Evolutionary conservation across 1,284 basidiomycete species (phyloP), one percentile per base, ranked within the genome.

Genomic region (Microbotryomycetes sp.): DNA sequence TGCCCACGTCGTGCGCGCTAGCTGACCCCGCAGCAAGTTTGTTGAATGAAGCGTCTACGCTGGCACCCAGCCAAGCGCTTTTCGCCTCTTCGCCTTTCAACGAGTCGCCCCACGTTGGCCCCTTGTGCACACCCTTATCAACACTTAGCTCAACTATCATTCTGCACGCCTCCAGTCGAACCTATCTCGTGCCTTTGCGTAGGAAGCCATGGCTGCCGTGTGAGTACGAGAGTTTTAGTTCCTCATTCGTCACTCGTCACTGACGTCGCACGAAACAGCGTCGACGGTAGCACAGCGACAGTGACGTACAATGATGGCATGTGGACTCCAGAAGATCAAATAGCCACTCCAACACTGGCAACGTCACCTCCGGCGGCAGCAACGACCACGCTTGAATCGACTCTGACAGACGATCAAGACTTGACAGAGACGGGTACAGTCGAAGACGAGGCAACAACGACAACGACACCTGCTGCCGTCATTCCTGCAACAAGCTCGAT

Each of bases 231-330:
- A 42, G 19, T 9, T 9, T 42, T 42, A 9, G 36, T 12, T 12
- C 12, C 36, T 42, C 9, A 42, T 42, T 42, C n/a, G n/a, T 42
- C 36, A 42, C 36, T 42, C 36, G n/a, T n/a, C n/a, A n/a, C n/a
- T n/a, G n/a, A n/a, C n/a, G n/a, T 42, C 36, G 36, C 36, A 12
- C 19, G 36, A 12, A 9, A 42, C 36, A 42, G 36, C 36, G 19
- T 42, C 19, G 36, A 42, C 36, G 36, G 36, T 42, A 42, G 36
- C 36, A 16, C 36, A 28, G 25, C 26, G 25, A 54, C 29, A 26
- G 49, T 50, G 5, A 54, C 54, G 6, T 67, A 64, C 54, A 52
- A 67, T 49, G 53, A 60, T 42, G 65, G 65, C 1, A 54, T 59
- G 51, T 67, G 59, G 56, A 54, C 48, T 5, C 53, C 54, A 7